These are phyloP conservation scores for Staphylotrichum longicolle DNA, from an alignment of 495 filamentous ascomycete species.

Conservation along the genomic window DNA sequence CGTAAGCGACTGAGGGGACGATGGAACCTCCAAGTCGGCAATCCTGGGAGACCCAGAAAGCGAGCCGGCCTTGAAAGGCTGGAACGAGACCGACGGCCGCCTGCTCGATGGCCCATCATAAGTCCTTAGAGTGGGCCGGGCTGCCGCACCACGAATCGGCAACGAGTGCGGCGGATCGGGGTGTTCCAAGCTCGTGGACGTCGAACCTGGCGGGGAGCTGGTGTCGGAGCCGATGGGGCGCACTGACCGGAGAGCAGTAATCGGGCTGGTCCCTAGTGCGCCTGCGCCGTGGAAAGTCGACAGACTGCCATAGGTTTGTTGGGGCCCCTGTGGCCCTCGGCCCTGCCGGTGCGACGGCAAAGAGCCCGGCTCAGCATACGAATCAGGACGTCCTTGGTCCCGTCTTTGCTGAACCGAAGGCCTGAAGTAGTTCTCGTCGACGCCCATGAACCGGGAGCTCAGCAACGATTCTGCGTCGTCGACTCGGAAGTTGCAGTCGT, in stretches of 20 bases:
- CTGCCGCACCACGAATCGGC: slow-evolving; percentile 38
- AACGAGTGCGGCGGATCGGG: slow-evolving; percentile 44
- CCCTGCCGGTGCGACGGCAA: slow-evolving; percentile 56
- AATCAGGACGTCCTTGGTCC: slow-evolving; percentile 37
- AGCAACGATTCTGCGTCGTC: slow-evolving; percentile 87
- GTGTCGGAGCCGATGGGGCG: slow-evolving; percentile 54
- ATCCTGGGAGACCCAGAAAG: slow-evolving; percentile 78
- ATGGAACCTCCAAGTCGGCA: slow-evolving; percentile 40
- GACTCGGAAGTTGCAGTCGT: slow-evolving; percentile 83
- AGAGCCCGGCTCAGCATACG: slow-evolving; percentile 66
- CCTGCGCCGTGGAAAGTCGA: slow-evolving; percentile 89
- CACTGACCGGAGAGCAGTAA: slow-evolving; percentile 76
- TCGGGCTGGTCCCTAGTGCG: slow-evolving; percentile 74
- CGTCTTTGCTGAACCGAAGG: slow-evolving; percentile 56
- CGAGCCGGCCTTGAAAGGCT: slow-evolving; percentile 90
- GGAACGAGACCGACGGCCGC: slow-evolving; percentile 87
- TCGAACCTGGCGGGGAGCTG: slow-evolving; percentile 62
- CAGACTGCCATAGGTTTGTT: slow-evolving; percentile 85
- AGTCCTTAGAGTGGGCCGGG: slow-evolving; percentile 48
- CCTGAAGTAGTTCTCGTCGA: slow-evolving; percentile 82
- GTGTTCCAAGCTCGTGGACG: slow-evolving; percentile 51
- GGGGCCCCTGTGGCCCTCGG: slow-evolving; percentile 58
- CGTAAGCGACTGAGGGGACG: slow-evolving; percentile 61
- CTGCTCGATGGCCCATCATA: slow-evolving; percentile 33
- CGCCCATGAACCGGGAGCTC: slow-evolving; percentile 86